Conservation (phyloP, 192 early-diverging fungal species). For the Coemansia sp. region DNA sequence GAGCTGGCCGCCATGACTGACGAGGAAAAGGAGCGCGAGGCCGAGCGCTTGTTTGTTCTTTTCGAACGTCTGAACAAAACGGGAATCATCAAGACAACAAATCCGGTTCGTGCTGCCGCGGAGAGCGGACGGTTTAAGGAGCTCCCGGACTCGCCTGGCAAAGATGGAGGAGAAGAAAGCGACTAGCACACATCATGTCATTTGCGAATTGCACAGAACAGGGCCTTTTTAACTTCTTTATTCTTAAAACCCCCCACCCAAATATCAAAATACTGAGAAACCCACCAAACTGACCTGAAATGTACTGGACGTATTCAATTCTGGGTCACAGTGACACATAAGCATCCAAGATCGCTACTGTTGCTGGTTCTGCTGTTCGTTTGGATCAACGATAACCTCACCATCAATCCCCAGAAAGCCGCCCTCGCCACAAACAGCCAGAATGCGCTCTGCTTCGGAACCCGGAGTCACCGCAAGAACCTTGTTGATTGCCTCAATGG, state of each 20-base stretch:
- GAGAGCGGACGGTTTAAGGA: slow-evolving; percentile 51
- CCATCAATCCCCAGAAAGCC: slow-evolving; percentile 62
- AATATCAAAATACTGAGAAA: neutral
- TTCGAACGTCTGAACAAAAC: slow-evolving; percentile 92
- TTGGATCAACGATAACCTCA: slow-evolving; percentile 48
- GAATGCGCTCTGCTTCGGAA: slow-evolving; percentile 74
- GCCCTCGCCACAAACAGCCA: slow-evolving; percentile 70
- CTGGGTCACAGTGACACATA: neutral
- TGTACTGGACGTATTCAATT: too few relatives aligned
- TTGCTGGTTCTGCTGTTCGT: slow-evolving; percentile 19
- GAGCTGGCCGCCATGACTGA: slow-evolving; percentile 86
- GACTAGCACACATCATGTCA: neutral
- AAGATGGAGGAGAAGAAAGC: neutral
- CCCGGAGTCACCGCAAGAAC: slow-evolving; percentile 68
- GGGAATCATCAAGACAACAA: slow-evolving; percentile 81
- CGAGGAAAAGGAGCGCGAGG: slow-evolving; percentile 95
- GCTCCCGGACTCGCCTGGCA: slow-evolving; percentile 1
- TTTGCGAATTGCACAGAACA: neutral
- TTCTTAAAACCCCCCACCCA: neutral
- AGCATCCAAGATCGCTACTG: neutral
- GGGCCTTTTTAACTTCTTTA: neutral
- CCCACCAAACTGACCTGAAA: too few relatives aligned
- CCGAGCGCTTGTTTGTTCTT: slow-evolving; percentile 87
- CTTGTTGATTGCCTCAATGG: slow-evolving; percentile 82
- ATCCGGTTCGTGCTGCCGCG: slow-evolving; percentile 65